These are phyloP conservation scores for Danielia oregonensis DNA, from an alignment of 805 yeast species.

Conservation along the genomic window DNA sequence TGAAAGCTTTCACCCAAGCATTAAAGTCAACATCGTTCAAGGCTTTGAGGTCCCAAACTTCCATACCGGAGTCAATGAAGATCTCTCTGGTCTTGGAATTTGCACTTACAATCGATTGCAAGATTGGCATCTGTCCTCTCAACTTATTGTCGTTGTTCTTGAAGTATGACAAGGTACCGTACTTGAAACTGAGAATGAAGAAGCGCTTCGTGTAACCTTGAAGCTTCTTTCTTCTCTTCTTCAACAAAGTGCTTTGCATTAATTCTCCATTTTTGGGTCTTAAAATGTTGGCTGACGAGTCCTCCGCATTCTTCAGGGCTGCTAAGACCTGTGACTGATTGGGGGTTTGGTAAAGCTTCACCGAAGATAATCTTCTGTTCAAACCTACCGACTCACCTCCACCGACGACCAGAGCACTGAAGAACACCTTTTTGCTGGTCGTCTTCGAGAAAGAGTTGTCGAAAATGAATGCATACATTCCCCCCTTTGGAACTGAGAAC, in stretches of 20 bases:
- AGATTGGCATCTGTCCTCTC: constrained; percentile 90
- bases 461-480: constrained; percentile 81
- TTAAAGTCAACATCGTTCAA: constrained; percentile 61
- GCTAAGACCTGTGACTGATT: neutral
- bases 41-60: constrained; percentile 85
- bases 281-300: constrained; percentile 11
- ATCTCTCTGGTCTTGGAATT: constrained; percentile 64
- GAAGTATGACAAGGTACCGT: constrained; percentile 81
- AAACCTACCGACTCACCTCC: neutral
- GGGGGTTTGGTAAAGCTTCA: neutral
- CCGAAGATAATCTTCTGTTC: neutral
- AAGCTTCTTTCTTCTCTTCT: constrained; percentile 73
- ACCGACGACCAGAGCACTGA: constrained; percentile 37
- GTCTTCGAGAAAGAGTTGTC: constrained; percentile 90
- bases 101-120: constrained; percentile 78
- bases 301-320: neutral
- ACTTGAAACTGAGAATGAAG: constrained; percentile 76
- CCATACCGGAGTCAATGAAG: constrained; percentile 90
- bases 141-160: constrained; percentile 67
- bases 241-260: constrained; percentile 73
- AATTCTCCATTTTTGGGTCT: constrained; percentile 62
- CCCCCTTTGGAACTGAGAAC: constrained; percentile 56
- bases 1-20: constrained; percentile 80
- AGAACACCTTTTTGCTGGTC: constrained; percentile 74
- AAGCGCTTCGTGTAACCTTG: constrained; percentile 87